Evolutionary conservation across 73 alveolate species (phyloP), one percentile per base, ranked within the genome.

Genomic region (Effrenium voratum): DNA sequence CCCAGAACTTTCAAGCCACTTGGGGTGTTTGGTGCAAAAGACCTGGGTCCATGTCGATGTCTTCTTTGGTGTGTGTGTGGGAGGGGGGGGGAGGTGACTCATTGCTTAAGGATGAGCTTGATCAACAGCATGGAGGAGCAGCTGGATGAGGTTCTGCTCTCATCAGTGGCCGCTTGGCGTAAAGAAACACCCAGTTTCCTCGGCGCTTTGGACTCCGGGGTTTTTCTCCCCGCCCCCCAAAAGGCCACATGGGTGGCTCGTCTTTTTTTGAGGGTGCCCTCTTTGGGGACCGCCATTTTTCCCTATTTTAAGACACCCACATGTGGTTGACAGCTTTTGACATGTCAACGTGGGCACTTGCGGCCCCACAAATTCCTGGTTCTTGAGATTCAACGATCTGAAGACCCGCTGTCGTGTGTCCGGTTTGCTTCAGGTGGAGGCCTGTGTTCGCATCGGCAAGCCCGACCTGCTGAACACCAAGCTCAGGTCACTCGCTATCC

Each of bases 41-140:
- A 13, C 22, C 10, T 55, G 68, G 68, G 15, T 28, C 22, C 34
- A 6, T 52, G 66, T 19, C 66, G 73, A n/a, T 26, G 36, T n/a
- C 36, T 5, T 6, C 66, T 52, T 52, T 10, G 66, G 28, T 52
- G 10, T 28, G 68, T 19, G 68, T 55, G 1, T 19, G n/a, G n/a
- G n/a, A n/a, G n/a, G n/a, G n/a, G n/a, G n/a, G n/a, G n/a, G n/a
- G n/a, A n/a, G n/a, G n/a, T n/a, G n/a, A n/a, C n/a, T n/a, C n/a
- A n/a, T n/a, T n/a, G 50, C 84, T 0, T 36, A 2, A 90, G 90
- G 92, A 92, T 92, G 98, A 60, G 77, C 68, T 50, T 92, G 47
- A 92, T 92, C 91, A 92, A 92, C 66, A 68, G 76, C 91, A 92
- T 92, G 92, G 98, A 92, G 98, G 98, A 92, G 82, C 98, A 92